These are phyloP conservation scores for Debaryomyces maramus DNA, from an alignment of 805 yeast species.

Conservation along the genomic window DNA sequence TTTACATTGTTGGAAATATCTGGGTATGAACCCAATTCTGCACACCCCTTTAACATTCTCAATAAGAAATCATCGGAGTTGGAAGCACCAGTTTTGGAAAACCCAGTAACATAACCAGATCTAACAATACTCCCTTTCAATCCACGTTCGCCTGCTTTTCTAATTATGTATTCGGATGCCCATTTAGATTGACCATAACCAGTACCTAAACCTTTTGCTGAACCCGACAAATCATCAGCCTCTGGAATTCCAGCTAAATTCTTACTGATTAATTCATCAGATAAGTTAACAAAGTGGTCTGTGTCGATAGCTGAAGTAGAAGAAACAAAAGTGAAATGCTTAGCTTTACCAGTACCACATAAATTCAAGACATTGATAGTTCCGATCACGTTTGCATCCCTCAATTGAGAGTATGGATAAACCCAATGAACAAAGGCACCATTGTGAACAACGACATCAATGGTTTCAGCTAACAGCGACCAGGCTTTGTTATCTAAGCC, in stretches of 20 bases:
- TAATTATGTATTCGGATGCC: slow-evolving; percentile 89
- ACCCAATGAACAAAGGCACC: slow-evolving; percentile 99
- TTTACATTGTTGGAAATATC: slow-evolving; percentile 85
- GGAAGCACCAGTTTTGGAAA: slow-evolving; percentile 77
- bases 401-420: slow-evolving; percentile 83
- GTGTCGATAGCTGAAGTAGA: slow-evolving; percentile 93
- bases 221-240: slow-evolving; percentile 79
- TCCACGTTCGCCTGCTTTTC: slow-evolving; percentile 87
- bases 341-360: slow-evolving; percentile 78
- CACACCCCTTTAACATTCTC: slow-evolving; percentile 92
- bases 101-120: slow-evolving; percentile 96
- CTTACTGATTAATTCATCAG: slow-evolving; percentile 64
- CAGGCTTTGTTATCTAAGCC: slow-evolving; percentile 65
- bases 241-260: slow-evolving; percentile 79
- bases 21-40: slow-evolving; percentile 83
- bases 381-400: slow-evolving; percentile 91
- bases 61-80: slow-evolving; percentile 96
- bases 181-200: slow-evolving; percentile 99
- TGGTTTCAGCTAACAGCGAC: slow-evolving; percentile 51
- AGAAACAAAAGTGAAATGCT: slow-evolving; percentile 86
- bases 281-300: slow-evolving; percentile 71
- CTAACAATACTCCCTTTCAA: slow-evolving; percentile 85
- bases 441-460: slow-evolving; percentile 89
- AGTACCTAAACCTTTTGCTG: slow-evolving; percentile 76
- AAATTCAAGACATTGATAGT: slow-evolving; percentile 81